A percentile compares a stretch with the other conserved stretches of the same genome.
phyloP scores from a whole-genome alignment of 108 stramenopile species.

The Stephanodiscus triporus region DNA sequence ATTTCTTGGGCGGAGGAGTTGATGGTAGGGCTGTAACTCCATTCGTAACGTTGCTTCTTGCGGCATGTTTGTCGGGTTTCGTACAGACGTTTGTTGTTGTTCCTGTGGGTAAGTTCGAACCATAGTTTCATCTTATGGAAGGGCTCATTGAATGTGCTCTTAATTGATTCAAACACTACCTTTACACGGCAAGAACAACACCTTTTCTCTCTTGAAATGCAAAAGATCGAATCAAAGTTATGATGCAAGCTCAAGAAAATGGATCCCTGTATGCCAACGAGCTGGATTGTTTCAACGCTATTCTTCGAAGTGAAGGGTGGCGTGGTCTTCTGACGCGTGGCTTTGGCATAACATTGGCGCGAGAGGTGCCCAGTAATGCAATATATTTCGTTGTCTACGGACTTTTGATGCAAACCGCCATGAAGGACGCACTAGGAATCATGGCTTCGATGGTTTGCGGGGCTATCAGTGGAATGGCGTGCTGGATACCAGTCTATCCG shows the following conservation, averaged over 20 bases:
- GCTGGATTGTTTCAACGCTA: constrained; percentile 37
- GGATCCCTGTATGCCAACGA: constrained; percentile 39
- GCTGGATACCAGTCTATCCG: constrained; percentile 35
- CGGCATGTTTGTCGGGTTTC: too few relatives aligned
- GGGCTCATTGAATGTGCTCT: too few relatives aligned
- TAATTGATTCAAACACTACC: too few relatives aligned
- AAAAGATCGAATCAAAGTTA: constrained; percentile 55
- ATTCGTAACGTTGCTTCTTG: too few relatives aligned
- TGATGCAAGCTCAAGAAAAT: constrained; percentile 54
- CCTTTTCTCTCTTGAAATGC: too few relatives aligned
- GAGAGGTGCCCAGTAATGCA: constrained; percentile 22
- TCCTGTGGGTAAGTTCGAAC: too few relatives aligned
- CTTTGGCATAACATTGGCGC: constrained; percentile 3
- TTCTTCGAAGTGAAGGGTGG: constrained; percentile 48
- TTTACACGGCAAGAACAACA: too few relatives aligned
- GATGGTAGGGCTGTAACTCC: too few relatives aligned
- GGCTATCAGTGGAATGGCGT: constrained; percentile 29
- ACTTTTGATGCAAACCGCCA: constrained; percentile 30
- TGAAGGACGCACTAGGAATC: constrained; percentile 28
- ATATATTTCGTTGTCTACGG: constrained; percentile 29
- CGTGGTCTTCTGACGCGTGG: too few relatives aligned
- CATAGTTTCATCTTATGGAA: too few relatives aligned
- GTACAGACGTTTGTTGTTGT: too few relatives aligned
- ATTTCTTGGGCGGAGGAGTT: too few relatives aligned
- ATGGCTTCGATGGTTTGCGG: constrained; percentile 48